Evolutionary conservation across 495 filamentous ascomycete species (phyloP).

Genomic region (Hypoxylon perforatum): DNA sequence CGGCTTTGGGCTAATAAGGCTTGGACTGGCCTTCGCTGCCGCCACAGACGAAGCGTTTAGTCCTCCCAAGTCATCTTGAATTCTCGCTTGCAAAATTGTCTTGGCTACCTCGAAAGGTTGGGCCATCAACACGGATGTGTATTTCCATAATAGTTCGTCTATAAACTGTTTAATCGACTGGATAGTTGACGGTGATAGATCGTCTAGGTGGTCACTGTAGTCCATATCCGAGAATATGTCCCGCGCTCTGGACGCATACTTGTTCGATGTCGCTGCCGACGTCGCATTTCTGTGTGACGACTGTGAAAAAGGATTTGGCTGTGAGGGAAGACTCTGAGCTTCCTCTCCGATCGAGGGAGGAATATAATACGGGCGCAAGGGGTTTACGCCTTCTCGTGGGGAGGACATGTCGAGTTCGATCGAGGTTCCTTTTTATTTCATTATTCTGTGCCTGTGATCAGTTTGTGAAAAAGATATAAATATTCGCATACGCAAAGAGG

Average conservation of each 20-base stretch:
- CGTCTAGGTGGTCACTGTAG: constrained; percentile 85
- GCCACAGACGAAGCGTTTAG: constrained; percentile 41
- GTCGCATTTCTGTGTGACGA: constrained; percentile 58
- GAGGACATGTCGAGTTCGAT: constrained; percentile 53
- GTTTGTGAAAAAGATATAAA: constrained; percentile 1
- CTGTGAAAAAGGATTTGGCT: constrained; percentile 55
- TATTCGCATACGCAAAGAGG: constrained; percentile 12
- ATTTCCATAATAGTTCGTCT: constrained; percentile 87
- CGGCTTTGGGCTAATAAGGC: constrained; percentile 51
- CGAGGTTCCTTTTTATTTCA: constrained; percentile 1
- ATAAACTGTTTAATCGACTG: constrained; percentile 76
- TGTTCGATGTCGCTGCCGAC: constrained; percentile 56
- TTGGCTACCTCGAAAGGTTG: constrained; percentile 98
- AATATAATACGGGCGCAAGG: constrained; percentile 93
- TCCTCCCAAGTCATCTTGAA: constrained; percentile 59
- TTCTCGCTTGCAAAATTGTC: constrained; percentile 84
- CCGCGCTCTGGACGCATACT: constrained; percentile 79
- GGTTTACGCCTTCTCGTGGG: constrained; percentile 75
- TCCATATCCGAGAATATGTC: constrained; percentile 88
- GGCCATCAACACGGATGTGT: constrained; percentile 82
- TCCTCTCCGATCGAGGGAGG: constrained; percentile 79
- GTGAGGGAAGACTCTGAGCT: constrained; percentile 52
- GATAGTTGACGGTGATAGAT: constrained; percentile 76
- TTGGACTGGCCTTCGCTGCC: constrained; percentile 39
- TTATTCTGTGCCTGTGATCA: constrained; percentile 9